phyloP scores from a whole-genome alignment of 495 filamentous ascomycete genomes.

The Cryomyces minteri region DNA sequence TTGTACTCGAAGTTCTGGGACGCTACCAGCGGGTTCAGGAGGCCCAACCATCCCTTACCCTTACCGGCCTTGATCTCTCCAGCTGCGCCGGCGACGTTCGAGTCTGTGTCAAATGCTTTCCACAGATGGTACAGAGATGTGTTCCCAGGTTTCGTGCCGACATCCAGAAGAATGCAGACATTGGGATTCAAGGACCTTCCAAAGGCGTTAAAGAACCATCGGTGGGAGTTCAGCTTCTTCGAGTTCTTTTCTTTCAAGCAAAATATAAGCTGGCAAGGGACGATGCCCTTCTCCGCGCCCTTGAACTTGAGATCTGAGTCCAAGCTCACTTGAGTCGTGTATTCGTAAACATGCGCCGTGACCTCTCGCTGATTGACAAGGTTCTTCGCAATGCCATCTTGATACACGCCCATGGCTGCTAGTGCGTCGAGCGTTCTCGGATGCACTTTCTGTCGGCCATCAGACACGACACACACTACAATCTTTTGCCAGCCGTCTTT shows the following conservation, averaged over 20 bases:
- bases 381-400: conserved; percentile 97
- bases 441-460: conserved; percentile 88
- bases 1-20: conserved; percentile 99
- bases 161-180: conserved; percentile 90
- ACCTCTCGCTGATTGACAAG: conserved; percentile 80
- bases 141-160: conserved; percentile 74
- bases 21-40: conserved; percentile 88
- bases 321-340: conserved; percentile 92
- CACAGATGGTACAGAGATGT: conserved; percentile 93
- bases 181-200: conserved; percentile 85
- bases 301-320: conserved; percentile 95
- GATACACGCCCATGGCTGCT: conserved; percentile 96
- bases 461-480: conserved; percentile 88
- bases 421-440: conserved; percentile 87
- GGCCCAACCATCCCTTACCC: conserved; percentile 59
- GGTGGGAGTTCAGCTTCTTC: conserved; percentile 96
- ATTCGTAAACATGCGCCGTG: conserved; percentile 90
- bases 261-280: conserved; percentile 98
- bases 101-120: conserved; percentile 98
- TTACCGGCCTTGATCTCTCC: conserved; percentile 96
- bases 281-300: conserved; percentile 95
- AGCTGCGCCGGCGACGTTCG: conserved; percentile 87
- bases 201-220: conserved; percentile 99
- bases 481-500: conserved; percentile 99
- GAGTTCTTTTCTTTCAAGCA: conserved; percentile 96